Base-by-base conservation (phyloP, 805 yeast genomes). In the Candida ortonii region DNA sequence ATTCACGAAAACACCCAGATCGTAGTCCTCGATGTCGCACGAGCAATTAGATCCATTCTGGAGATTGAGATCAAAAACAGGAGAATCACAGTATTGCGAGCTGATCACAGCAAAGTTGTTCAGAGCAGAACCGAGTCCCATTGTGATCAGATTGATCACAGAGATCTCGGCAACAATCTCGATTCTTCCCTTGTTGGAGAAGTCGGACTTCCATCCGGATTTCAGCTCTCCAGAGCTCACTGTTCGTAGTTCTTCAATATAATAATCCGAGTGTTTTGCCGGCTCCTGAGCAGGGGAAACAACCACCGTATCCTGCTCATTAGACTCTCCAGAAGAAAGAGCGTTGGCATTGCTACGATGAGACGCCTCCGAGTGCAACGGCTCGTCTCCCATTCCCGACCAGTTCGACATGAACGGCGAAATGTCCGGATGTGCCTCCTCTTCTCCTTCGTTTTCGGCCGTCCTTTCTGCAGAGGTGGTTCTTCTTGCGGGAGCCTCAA, bases 151-250 rank as follows among this genome's bases (percentile, higher is more conserved):
- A 33, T 72, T 66, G 63, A 73, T 68, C 16, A 84, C 73, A 13
- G 73, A 70, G 24, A 84, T 72, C 27, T 84, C 86, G 0, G 84
- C 86, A 19, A 82, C 80, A 28, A 88, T 57, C 57, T 87, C 96
- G 40, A 89, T 80, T 35, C 76, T 70, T 5, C 98, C 98, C 28
- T 70, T 70, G 25, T 78, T 82, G 5, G 78, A 61, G 55, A 82
- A 89, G 59, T 93, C 98, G 1, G 93, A 78, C 57, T 93, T 93
- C 99, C 99, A 93, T 3, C 99, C 99, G 19, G 74, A 69, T 53
- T 84, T 85, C 53, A 87, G 61, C 41, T 85, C 95, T 8, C 96
- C 96, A 35, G 78, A 73, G 9, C 81, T 73, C 7, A 93, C 65
- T 4, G 84, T 75, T 19, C 89, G 70, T 6, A 73, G 71, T 51